Evolutionary conservation across 2,329 filamentous ascomycete genomes (phyloP), one percentile per base, ranked within the genome.

Genomic region (Catunica adiposa): DNA sequence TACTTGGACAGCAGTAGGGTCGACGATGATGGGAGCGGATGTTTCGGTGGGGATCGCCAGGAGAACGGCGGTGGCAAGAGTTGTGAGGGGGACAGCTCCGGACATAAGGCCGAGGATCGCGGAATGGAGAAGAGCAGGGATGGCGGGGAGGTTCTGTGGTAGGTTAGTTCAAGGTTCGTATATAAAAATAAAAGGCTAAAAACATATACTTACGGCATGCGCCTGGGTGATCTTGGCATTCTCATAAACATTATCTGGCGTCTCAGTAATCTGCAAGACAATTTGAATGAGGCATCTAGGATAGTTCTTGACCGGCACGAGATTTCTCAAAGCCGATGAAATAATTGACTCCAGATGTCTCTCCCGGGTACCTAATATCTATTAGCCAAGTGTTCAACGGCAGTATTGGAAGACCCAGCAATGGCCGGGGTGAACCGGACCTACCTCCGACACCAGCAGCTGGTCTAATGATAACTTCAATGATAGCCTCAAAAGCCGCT

Each of bases 401-500:
- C 15, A 20, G 6, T 17, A 26, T 37, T 38, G 23, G 23, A 40
- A 14, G 3, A 17, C 29, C 29, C 29, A 34, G 29, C 5, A 5
- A 34, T 34, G 29, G 15, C 29, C 31, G 17, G 22, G 51, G 17
- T 6, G 11, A n/a, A 15, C 8, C 23, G 17, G 34, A 54, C 76
- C 65, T 67, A 82, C 89, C 84, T 72, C 86, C 88, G 48, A 92
- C 82, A 15, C 89, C 89, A 60, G 84, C 82, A 37, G 85, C 83
- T 51, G 90, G 90, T 66, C 92, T 81, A 61, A 98, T 79, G 66
- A 90, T 82, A 57, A 98, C 86, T 69, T 97, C 92, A 61, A 98
- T 75, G 52, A 84, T 80, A 26, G 90, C 88, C 71, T 96, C 89
- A 68, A 94, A 89, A 6, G 92, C 85, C 61, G 92, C 80, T 67